A percentile compares a stretch with the other conserved stretches of the same genome.
These are phyloP conservation scores for Purshia tridentata DNA, from an alignment of 306 rosid genomes.

Conservation along the genomic window DNA sequence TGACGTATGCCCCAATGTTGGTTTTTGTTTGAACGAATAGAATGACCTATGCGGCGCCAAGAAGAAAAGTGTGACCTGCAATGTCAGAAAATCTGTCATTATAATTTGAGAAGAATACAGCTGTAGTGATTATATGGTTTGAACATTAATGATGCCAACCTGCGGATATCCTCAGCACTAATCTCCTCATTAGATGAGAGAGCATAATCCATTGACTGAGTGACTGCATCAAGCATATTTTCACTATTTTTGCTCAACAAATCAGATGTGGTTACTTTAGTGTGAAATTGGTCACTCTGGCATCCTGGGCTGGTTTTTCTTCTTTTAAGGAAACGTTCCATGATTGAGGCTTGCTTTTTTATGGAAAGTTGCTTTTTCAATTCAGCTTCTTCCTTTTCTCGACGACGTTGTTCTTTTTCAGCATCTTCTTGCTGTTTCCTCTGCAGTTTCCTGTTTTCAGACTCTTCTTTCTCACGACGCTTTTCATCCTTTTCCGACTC, in stretches of 20 bases:
- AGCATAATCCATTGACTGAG: slow-evolving; percentile 65
- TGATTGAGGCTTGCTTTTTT: slow-evolving; percentile 77
- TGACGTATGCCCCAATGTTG: slow-evolving; percentile 79
- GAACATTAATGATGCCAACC: slow-evolving; percentile 36
- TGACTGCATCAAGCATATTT: slow-evolving; percentile 46
- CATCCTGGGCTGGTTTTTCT: slow-evolving; percentile 41
- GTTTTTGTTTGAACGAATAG: slow-evolving; percentile 52
- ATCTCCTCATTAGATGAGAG: slow-evolving; percentile 49
- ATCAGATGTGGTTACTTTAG: slow-evolving; percentile 36
- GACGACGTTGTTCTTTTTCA: slow-evolving; percentile 68
- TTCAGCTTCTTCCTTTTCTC: slow-evolving; percentile 78
- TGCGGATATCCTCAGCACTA: slow-evolving; percentile 49
- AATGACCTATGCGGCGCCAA: slow-evolving; percentile 61
- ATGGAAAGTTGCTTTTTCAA: slow-evolving; percentile 56
- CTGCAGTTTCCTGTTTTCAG: slow-evolving; percentile 54
- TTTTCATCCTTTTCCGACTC: slow-evolving; percentile 54
- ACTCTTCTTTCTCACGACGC: slow-evolving; percentile 46
- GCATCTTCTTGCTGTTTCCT: slow-evolving; percentile 76
- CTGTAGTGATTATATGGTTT: slow-evolving; percentile 15
- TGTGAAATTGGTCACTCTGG: slow-evolving; percentile 38
- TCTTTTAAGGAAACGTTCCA: slow-evolving; percentile 88
- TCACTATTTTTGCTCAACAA: slow-evolving; percentile 33
- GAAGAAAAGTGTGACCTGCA: slow-evolving; percentile 69
- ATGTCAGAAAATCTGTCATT: slow-evolving; percentile 3
- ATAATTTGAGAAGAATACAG: slow-evolving; percentile 3